These are phyloP conservation scores for Verticillium dahliae DNA, from an alignment of 2,329 filamentous ascomycete species.

Conservation along the genomic window DNA sequence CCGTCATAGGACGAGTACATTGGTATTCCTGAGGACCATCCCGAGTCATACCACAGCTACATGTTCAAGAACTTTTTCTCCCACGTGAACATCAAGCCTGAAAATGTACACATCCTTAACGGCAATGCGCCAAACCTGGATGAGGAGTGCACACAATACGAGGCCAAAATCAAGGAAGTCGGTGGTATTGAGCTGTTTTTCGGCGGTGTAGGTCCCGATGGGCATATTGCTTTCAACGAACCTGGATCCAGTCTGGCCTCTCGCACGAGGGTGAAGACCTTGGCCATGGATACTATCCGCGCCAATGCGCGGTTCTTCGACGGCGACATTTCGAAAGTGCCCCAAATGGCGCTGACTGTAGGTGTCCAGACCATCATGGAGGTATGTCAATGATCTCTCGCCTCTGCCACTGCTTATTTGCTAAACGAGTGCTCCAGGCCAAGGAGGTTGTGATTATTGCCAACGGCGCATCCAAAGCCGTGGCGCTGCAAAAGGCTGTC, in stretches of 20 bases:
- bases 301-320: slow-evolving; percentile 62
- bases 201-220: slow-evolving; percentile 70
- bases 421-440: slow-evolving; percentile 62
- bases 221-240: slow-evolving; percentile 79
- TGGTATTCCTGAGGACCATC: slow-evolving; percentile 64
- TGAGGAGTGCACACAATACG: slow-evolving; percentile 66
- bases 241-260: slow-evolving; percentile 65
- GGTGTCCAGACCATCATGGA: slow-evolving; percentile 29
- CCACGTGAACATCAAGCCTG: slow-evolving; percentile 62
- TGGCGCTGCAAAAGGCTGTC: slow-evolving; percentile 65
- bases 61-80: slow-evolving; percentile 81
- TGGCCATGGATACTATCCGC: slow-evolving; percentile 71
- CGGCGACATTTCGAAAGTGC: slow-evolving; percentile 12
- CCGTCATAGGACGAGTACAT: slow-evolving; percentile 62
- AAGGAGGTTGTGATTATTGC: slow-evolving; percentile 70
- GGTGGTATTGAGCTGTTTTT: slow-evolving; percentile 75
- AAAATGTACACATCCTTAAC: slow-evolving; percentile 66
- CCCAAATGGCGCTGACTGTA: slow-evolving; percentile 17
- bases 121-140: slow-evolving; percentile 65
- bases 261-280: slow-evolving; percentile 68
- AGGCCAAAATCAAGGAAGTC: slow-evolving; percentile 59
- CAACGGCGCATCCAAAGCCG: slow-evolving; percentile 65
- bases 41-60: slow-evolving; percentile 73
- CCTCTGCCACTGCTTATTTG: slow-evolving; percentile 33
- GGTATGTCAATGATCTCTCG: slow-evolving; percentile 55